Percentiles rank a stretch among this genome's conserved stretches.
phyloP scores from a whole-genome alignment of 441 rosid genomes.

The Aleurites moluccanus region DNA sequence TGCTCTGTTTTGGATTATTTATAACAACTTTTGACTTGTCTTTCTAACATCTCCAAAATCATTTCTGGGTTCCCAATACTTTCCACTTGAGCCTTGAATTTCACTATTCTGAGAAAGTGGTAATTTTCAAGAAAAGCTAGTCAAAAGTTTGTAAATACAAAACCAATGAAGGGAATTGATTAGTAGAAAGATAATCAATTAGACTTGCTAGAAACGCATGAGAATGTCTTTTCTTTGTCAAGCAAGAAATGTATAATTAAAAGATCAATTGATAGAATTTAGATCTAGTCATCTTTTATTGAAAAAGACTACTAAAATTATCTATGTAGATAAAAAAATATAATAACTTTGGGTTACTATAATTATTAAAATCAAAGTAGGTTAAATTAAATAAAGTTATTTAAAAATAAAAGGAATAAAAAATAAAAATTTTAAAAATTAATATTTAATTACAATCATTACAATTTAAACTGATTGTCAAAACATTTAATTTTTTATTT shows the following conservation, averaged over 20 bases:
- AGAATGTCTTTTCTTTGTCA: not conserved
- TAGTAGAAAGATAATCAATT: constrained; percentile 1
- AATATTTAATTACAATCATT: too few relatives aligned
- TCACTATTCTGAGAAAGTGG: not conserved
- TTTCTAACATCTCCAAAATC: constrained; percentile 6
- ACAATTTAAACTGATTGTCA: too few relatives aligned
- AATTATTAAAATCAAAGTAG: too few relatives aligned
- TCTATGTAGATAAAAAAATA: too few relatives aligned
- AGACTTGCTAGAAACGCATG: constrained; percentile 2
- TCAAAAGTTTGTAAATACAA: constrained; percentile 20
- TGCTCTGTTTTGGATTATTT: not conserved
- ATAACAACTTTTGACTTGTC: constrained; percentile 20
- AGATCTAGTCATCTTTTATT: not conserved
- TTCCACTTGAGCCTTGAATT: constrained; percentile 1
- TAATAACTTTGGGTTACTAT: too few relatives aligned
- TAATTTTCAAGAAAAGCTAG: constrained; percentile 10
- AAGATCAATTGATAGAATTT: not conserved
- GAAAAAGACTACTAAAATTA: not conserved
- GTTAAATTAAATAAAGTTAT: too few relatives aligned
- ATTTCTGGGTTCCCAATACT: not conserved
- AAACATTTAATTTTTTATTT: too few relatives aligned
- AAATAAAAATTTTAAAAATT: too few relatives aligned
- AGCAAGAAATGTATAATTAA: not conserved
- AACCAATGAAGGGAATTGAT: constrained; percentile 15
- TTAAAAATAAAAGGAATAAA: too few relatives aligned